A percentile compares a stretch with the other conserved stretches of the same genome.
These are phyloP conservation scores for Ogataea kodamae DNA, from an alignment of 805 yeast genomes.

Conservation along the genomic window DNA sequence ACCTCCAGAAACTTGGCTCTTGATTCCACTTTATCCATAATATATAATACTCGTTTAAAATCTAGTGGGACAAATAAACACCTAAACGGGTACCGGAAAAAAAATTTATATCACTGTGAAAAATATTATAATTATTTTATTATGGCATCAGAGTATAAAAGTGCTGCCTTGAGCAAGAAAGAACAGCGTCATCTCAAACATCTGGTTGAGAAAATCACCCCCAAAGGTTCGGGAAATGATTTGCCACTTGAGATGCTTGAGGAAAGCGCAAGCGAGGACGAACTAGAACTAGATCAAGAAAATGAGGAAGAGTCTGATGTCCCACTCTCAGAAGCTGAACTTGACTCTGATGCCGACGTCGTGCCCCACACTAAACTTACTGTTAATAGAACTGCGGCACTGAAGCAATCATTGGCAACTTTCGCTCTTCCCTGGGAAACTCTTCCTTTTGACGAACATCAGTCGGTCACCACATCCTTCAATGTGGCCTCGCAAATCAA, in stretches of 20 bases:
- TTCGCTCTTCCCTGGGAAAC: slow-evolving; percentile 62
- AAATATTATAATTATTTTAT: slow-evolving; percentile 2
- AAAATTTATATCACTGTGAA: slow-evolving; percentile 10
- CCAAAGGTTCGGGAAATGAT: too few relatives aligned
- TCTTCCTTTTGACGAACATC: slow-evolving; percentile 80
- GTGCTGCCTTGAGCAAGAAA: slow-evolving; percentile 55
- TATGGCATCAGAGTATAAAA: slow-evolving; percentile 35
- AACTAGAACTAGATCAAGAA: slow-evolving; percentile 16
- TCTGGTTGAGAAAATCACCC: too few relatives aligned
- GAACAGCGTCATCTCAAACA: slow-evolving; percentile 37
- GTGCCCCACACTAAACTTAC: slow-evolving; percentile 90
- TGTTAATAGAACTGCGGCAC: slow-evolving; percentile 81
- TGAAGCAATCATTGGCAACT: slow-evolving; percentile 64
- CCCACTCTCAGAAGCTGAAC: slow-evolving; percentile 85
- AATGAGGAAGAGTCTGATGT: slow-evolving; percentile 74
- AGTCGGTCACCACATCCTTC: slow-evolving; percentile 58
- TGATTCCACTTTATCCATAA: slow-evolving; percentile 37
- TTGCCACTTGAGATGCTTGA: slow-evolving; percentile 22
- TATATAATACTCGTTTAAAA: slow-evolving; percentile 3
- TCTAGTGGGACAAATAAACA: background rate
- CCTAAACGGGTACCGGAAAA: slow-evolving; percentile 6
- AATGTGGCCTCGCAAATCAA: slow-evolving; percentile 64
- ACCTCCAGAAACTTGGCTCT: slow-evolving; percentile 59
- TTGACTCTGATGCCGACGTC: slow-evolving; percentile 91
- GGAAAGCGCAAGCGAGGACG: slow-evolving; percentile 32